These are phyloP conservation scores for Clonostachys chloroleuca DNA, from an alignment of 2,329 filamentous ascomycete species.

Conservation along the genomic window DNA sequence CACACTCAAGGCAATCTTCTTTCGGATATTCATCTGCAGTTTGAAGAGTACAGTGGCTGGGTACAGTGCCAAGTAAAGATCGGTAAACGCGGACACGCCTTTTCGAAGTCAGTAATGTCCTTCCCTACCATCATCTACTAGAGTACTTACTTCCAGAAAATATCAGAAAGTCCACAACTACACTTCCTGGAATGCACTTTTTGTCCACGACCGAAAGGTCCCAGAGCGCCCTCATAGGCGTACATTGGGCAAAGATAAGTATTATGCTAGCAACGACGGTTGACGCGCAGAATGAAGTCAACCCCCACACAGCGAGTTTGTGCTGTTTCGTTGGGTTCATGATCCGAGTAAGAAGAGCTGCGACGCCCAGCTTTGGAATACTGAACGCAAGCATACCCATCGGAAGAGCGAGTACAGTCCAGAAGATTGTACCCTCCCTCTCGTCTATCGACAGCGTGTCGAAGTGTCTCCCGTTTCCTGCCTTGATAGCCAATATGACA, in stretches of 20 bases:
- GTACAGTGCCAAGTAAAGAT: constrained; percentile 35
- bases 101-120: neutral
- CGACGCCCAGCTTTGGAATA: constrained; percentile 34
- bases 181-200: no score
- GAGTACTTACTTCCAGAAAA: no score
- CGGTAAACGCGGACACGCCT: constrained; percentile 27
- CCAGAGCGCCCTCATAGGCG: constrained; percentile 13
- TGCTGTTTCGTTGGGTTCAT: constrained; percentile 28
- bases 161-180: no score
- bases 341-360: constrained; percentile 27
- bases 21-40: constrained; percentile 27
- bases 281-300: constrained; percentile 20
- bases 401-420: constrained; percentile 26
- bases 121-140: no score
- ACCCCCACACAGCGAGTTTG: constrained; percentile 25
- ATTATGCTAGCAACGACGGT: constrained; percentile 23
- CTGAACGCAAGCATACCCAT: constrained; percentile 30
- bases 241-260: constrained; percentile 35
- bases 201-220: no score
- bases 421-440: constrained; percentile 11
- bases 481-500: constrained; percentile 8
- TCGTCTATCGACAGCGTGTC: constrained; percentile 4
- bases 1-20: constrained; percentile 30
- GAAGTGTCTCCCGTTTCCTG: constrained; percentile 13
- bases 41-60: constrained; percentile 26